A percentile compares a stretch with the other conserved stretches of the same genome.
phyloP scores from a whole-genome alignment of 345 rosid species.

The Melaleuca alternifolia region DNA sequence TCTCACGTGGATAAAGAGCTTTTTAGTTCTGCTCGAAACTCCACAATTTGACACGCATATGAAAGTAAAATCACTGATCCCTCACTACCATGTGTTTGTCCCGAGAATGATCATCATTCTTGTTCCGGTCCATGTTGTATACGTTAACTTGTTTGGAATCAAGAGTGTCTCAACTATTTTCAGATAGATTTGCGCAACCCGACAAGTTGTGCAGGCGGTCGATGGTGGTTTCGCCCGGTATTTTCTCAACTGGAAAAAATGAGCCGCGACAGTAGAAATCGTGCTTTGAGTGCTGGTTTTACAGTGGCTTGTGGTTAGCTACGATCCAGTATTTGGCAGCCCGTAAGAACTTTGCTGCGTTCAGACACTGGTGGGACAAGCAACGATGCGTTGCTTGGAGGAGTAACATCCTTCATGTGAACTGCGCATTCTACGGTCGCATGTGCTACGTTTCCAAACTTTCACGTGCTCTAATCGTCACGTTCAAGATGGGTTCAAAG shows the following conservation, averaged over 20 bases:
- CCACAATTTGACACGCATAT: background rate
- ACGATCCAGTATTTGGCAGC: background rate
- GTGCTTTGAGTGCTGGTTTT: background rate
- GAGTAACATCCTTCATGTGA: background rate
- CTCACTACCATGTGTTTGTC: background rate
- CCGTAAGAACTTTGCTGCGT: background rate
- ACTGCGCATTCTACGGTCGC: background rate
- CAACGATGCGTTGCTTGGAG: background rate
- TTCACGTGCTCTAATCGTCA: background rate
- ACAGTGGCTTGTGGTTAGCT: background rate
- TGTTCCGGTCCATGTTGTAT: background rate
- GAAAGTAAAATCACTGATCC: background rate
- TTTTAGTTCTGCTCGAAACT: background rate
- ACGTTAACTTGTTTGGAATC: background rate
- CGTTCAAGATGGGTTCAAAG: too few species aligned
- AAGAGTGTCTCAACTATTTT: background rate
- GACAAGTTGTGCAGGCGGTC: background rate
- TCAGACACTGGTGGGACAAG: background rate
- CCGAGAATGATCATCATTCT: background rate
- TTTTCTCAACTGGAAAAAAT: background rate
- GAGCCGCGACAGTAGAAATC: background rate
- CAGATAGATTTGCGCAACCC: background rate
- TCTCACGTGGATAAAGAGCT: background rate
- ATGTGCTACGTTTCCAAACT: background rate
- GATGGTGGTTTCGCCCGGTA: background rate